phyloP scores from a whole-genome alignment of 495 filamentous ascomycete species.

The Xylaria intraflava region DNA sequence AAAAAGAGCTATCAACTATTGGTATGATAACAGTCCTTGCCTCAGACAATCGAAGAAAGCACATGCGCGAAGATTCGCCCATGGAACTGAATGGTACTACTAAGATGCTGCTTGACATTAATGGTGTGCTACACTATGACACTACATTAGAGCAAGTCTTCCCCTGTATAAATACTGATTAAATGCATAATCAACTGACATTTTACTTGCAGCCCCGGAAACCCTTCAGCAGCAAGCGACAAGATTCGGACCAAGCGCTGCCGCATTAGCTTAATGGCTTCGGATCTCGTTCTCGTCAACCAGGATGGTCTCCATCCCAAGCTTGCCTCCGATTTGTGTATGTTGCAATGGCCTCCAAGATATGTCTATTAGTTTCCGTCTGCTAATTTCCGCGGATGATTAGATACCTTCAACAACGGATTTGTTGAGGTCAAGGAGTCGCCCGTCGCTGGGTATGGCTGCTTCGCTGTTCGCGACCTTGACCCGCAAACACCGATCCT shows the following conservation, averaged over 20 bases:
- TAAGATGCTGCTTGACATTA: slow-evolving; percentile 5
- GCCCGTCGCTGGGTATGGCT: slow-evolving; percentile 20
- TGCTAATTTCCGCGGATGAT: not conserved
- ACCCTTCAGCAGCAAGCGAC: too few relatives aligned
- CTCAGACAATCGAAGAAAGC: not conserved
- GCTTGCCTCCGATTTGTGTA: slow-evolving; percentile 1
- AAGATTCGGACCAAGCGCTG: not conserved
- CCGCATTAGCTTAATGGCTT: not conserved
- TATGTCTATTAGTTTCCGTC: not conserved
- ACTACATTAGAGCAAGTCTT: not conserved
- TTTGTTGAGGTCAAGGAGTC: slow-evolving; percentile 22
- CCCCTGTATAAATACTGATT: not conserved
- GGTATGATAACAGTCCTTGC: not conserved
- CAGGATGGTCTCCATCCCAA: slow-evolving; percentile 5
- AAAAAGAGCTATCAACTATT: too few relatives aligned
- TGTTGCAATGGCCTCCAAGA: not conserved
- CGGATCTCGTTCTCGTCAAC: not conserved
- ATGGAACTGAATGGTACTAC: not conserved
- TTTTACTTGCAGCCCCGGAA: too few relatives aligned
- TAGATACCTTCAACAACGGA: slow-evolving; percentile 7
- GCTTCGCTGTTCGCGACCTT: slow-evolving; percentile 23
- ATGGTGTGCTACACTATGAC: slow-evolving; percentile 6
- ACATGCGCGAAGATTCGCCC: slow-evolving; percentile 1
- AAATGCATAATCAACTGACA: not conserved
- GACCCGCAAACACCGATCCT: slow-evolving; percentile 17